Conservation (phyloP, 306 rosid genomes). For the Citrullus colocynthis region DNA sequence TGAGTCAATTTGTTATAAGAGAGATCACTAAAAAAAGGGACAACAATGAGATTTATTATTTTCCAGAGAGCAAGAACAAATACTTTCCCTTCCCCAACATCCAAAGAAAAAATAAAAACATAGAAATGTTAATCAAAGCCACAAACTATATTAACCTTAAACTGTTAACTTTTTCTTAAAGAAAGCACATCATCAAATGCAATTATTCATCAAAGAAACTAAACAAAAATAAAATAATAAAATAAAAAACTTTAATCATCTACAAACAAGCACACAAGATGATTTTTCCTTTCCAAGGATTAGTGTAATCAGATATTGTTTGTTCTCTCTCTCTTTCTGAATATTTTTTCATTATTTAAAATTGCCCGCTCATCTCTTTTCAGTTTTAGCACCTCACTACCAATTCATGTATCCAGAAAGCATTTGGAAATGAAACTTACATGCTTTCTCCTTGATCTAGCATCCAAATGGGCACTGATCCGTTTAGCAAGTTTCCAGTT, state of each 20-base stretch:
- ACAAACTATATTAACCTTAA: not conserved
- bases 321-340: not conserved
- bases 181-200: not conserved
- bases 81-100: not conserved
- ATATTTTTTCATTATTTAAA: not conserved
- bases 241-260: not conserved
- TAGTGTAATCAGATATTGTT: not conserved
- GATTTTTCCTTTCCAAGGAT: not conserved
- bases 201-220: not conserved
- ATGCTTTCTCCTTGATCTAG: not conserved
- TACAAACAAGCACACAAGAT: not conserved
- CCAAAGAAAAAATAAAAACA: not conserved
- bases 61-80: not conserved
- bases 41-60: not conserved
- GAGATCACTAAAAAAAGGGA: conserved; percentile 26
- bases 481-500: conserved; percentile 26
- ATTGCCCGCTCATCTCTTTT: not conserved
- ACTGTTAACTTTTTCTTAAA: not conserved
- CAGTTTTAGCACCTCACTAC: not conserved
- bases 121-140: not conserved
- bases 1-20: conserved; percentile 38
- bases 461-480: conserved; percentile 32
- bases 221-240: not conserved
- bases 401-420: not conserved
- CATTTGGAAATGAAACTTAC: conserved; percentile 22